Conservation (phyloP, 441 rosid genomes). For the Arabidopsis lyrata region DNA sequence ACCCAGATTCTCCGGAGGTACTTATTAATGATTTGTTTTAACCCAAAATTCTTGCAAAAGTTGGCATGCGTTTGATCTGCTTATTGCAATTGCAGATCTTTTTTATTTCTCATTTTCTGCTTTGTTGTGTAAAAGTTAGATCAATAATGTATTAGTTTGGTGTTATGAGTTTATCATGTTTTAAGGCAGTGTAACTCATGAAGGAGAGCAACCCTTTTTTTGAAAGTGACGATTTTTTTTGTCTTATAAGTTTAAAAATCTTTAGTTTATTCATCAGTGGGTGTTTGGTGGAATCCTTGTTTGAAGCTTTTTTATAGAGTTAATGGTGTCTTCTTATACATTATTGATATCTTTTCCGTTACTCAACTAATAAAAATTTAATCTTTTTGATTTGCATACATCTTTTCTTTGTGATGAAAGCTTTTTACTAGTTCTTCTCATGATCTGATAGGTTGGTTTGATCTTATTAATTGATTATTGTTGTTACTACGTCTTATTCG, state of each 20-base stretch:
- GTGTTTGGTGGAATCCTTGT: constrained; percentile 47
- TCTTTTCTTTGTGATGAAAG: constrained; percentile 16
- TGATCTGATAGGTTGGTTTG: constrained; percentile 41
- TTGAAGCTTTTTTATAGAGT: constrained; percentile 31
- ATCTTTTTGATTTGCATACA: constrained; percentile 21
- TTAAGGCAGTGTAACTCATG: constrained; percentile 16
- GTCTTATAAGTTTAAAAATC: neutral
- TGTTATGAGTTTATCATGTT: constrained; percentile 22
- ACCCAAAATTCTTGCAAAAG: neutral
- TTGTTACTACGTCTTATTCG: constrained; percentile 42
- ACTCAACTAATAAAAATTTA: neutral
- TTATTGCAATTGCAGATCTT: constrained; percentile 21
- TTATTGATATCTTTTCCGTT: constrained; percentile 29
- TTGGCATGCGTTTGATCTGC: constrained; percentile 19
- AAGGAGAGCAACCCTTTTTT: constrained; percentile 9
- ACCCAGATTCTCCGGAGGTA: constrained; percentile 42
- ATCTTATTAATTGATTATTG: constrained; percentile 35
- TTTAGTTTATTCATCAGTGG: constrained; percentile 39
- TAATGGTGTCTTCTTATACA: constrained; percentile 34
- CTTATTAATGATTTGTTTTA: constrained; percentile 4
- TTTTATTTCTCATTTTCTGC: neutral
- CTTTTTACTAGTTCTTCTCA: constrained; percentile 20
- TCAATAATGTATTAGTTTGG: constrained; percentile 13
- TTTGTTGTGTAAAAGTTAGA: constrained; percentile 28
- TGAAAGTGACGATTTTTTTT: constrained; percentile 27